phyloP scores from a whole-genome alignment of 1,284 basidiomycete genomes.

The Neotropicomus parvogracilis region DNA sequence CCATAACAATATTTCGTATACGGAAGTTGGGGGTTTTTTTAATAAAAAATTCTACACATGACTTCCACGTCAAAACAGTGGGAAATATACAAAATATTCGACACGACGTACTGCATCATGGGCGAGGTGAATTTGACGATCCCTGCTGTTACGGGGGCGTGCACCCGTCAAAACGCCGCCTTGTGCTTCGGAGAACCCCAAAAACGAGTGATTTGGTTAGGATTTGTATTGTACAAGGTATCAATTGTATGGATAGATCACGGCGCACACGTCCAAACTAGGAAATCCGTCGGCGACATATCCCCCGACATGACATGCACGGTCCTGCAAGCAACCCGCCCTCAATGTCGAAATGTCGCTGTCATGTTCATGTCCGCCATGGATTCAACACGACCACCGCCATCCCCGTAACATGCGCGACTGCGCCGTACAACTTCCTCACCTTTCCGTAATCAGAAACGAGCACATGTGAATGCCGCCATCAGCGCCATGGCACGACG shows the following conservation, averaged over 20 bases:
- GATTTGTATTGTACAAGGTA: constrained; percentile 16
- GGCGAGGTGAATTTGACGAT: constrained; percentile 24
- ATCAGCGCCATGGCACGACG: constrained; percentile 24
- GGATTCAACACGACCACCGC: constrained; percentile 9
- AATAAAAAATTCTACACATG: constrained; percentile 34
- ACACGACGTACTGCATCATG: constrained; percentile 13
- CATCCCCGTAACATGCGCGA: constrained; percentile 21
- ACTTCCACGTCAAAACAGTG: constrained; percentile 33
- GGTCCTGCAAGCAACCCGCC: constrained; percentile 19
- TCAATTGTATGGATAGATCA: too few species aligned
- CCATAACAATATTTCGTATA: constrained; percentile 40
- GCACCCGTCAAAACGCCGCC: constrained; percentile 15
- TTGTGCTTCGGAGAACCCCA: constrained; percentile 26
- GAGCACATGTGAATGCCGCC: constrained; percentile 36
- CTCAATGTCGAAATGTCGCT: constrained; percentile 29
- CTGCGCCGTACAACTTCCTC: constrained; percentile 33
- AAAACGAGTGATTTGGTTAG: constrained; percentile 23
- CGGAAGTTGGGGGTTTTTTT: constrained; percentile 37
- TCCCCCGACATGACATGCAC: constrained; percentile 28
- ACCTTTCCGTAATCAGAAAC: constrained; percentile 34
- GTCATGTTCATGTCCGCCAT: constrained; percentile 28
- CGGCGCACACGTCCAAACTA: constrained; percentile 24
- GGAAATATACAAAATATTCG: constrained; percentile 21
- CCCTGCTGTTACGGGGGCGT: constrained; percentile 21
- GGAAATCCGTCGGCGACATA: constrained; percentile 31